These are phyloP conservation scores for Physcomitrium patens DNA, from an alignment of 225 moss, liverwort and hornwort species.

Conservation along the genomic window DNA sequence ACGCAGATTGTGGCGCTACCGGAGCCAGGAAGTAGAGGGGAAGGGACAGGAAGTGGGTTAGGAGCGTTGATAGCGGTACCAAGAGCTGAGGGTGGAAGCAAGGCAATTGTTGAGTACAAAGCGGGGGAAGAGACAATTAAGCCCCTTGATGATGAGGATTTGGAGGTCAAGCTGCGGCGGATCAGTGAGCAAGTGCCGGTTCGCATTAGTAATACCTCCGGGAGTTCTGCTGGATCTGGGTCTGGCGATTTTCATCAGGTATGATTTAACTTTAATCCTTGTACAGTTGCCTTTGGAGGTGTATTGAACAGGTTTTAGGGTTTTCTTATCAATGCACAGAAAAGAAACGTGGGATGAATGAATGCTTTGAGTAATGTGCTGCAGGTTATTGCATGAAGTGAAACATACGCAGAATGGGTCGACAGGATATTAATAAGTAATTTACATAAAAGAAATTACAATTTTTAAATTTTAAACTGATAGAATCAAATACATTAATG, in stretches of 20 bases:
- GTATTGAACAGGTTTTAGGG: constrained; percentile 22
- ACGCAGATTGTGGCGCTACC: constrained; percentile 90
- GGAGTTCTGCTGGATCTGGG: constrained; percentile 97
- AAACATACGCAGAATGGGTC: not conserved
- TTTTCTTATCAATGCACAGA: not conserved
- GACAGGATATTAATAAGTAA: too few relatives aligned
- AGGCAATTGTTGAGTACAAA: constrained; percentile 81
- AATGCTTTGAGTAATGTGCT: not conserved
- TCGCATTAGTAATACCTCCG: constrained; percentile 98
- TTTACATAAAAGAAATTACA: too few relatives aligned
- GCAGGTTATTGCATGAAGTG: not conserved
- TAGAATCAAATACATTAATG: too few relatives aligned
- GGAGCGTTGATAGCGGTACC: constrained; percentile 44
- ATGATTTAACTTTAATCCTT: not conserved
- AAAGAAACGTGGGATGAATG: not conserved
- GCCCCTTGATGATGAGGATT: constrained; percentile 89
- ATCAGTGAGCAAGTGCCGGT: constrained; percentile 99
- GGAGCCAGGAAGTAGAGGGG: constrained; percentile 40
- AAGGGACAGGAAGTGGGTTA: constrained; percentile 20
- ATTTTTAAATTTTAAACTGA: too few relatives aligned
- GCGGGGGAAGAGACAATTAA: constrained; percentile 64
- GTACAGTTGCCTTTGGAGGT: not conserved
- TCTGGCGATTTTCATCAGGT: constrained; percentile 99
- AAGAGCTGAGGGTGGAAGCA: constrained; percentile 46
- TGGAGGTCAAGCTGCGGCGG: constrained; percentile 98